Evolutionary conservation across 805 yeast genomes (phyloP), one percentile per base, ranked within the genome.

Genomic region (Yamadazyma laniorum): DNA sequence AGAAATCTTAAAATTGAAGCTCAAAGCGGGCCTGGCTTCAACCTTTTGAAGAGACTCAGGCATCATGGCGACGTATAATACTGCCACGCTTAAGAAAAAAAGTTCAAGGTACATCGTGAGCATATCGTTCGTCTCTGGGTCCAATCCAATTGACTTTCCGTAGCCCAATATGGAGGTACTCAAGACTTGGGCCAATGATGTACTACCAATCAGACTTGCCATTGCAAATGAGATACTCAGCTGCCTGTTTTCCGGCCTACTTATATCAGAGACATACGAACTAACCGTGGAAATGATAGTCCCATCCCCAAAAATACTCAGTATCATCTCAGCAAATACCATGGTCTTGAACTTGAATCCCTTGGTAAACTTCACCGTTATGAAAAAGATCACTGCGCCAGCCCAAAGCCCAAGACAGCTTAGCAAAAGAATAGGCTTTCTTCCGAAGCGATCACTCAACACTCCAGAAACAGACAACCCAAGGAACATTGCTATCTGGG

Each of bases 261-360:
- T 80, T 25, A 86, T 77, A 61, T 88, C 96, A 3, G 86, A 67
- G 13, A 85, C 70, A 53, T 85, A 87, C 41, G 89, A 75, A 52
- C 79, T 80, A 11, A 77, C 65, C 19, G 82, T 59, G 5, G 82
- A 75, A 30, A 82, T 51, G 21, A 81, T 47, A 4, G 80, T 70
- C 5, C 72, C 35, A 0, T 88, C 82, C 17, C 96, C 96, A 13
- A 81, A 74, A 2, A 73, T 37, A 21, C 79, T 70, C 18, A 69
- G 70, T 1, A 80, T 25, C 39, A 12, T 68, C 68, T 2, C 76
- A 61, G 1, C 68, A 22, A 2, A 82, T 53, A 44, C 77, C 67
- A 21, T 56, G 13, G 32, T 26, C 18, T 37, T 37, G 27, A 37
- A 37, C 25, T n/a, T 25, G 25, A 37, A 37, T 5, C 40, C 40